Evolutionary conservation across 2,329 filamentous ascomycete genomes (phyloP).

Genomic region (Microcyclosporella mali): DNA sequence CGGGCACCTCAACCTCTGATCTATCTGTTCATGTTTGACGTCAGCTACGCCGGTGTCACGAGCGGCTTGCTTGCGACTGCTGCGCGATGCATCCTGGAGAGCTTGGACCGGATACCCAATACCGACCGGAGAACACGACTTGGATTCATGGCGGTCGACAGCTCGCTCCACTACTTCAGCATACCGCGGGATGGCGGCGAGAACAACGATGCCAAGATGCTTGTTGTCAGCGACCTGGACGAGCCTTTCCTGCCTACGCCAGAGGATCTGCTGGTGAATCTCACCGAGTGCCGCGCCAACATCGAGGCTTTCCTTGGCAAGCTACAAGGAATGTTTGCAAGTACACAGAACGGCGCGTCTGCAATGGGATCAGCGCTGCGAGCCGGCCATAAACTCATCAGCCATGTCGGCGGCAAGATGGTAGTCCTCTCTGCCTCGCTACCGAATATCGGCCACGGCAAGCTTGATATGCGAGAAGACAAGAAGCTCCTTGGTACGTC

Average conservation of each 20-base stretch:
- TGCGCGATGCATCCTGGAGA: slow-evolving; percentile 89
- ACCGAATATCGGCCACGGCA: slow-evolving; percentile 82
- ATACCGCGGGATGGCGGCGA: slow-evolving; percentile 85
- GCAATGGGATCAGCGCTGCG: slow-evolving; percentile 91
- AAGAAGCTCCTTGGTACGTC: slow-evolving; percentile 92
- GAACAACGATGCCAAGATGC: slow-evolving; percentile 77
- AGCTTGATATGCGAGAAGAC: slow-evolving; percentile 89
- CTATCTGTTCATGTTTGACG: slow-evolving; percentile 91
- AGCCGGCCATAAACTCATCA: slow-evolving; percentile 92
- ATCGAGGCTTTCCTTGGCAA: slow-evolving; percentile 87
- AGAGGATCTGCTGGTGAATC: slow-evolving; percentile 79
- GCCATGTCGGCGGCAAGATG: slow-evolving; percentile 89
- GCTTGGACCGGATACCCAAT: slow-evolving; percentile 95
- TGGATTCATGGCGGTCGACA: slow-evolving; percentile 93
- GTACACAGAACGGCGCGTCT: slow-evolving; percentile 82
- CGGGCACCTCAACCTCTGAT: slow-evolving; percentile 91
- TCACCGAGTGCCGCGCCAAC: slow-evolving; percentile 82
- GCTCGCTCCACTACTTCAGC: slow-evolving; percentile 91
- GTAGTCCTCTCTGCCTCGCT: slow-evolving; percentile 83
- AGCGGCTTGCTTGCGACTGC: slow-evolving; percentile 87
- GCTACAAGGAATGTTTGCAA: slow-evolving; percentile 93
- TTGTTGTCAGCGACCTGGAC: slow-evolving; percentile 90
- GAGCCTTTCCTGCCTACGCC: slow-evolving; percentile 95
- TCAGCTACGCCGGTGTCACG: slow-evolving; percentile 83
- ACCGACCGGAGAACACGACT: slow-evolving; percentile 86